phyloP scores from a whole-genome alignment of 208 protist genomes.

The Tritrichomonas foetus region DNA sequence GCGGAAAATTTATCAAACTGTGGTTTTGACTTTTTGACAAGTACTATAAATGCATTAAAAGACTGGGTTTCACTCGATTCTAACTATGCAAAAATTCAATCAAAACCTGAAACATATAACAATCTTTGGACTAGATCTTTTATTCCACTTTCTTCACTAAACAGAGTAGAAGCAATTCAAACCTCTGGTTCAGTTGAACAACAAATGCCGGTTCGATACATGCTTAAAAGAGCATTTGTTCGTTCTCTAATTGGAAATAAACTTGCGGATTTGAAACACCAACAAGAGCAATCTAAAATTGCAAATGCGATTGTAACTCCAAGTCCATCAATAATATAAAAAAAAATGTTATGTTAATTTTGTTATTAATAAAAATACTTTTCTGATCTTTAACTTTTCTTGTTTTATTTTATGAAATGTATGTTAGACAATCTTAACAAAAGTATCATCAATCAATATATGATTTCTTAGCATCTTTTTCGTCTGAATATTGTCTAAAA shows the following conservation, averaged over 20 bases:
- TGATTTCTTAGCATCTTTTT: too few species aligned
- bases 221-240: slow-evolving; percentile 18
- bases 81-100: neutral
- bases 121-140: neutral
- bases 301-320: neutral
- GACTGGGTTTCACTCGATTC: neutral
- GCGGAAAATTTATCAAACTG: neutral
- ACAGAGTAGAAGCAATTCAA: neutral
- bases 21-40: neutral
- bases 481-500: too few species aligned
- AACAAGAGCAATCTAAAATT: neutral
- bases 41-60: neutral
- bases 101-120: slow-evolving; percentile 9
- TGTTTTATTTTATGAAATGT: too few species aligned
- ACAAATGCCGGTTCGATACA: neutral
- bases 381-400: too few species aligned
- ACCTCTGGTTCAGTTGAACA: slow-evolving; percentile 10
- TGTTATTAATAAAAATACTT: too few species aligned
- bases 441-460: too few species aligned
- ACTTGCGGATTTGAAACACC: neutral
- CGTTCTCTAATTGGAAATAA: neutral
- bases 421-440: too few species aligned
- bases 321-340: too few species aligned
- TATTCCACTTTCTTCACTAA: neutral
- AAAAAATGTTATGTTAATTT: too few species aligned